A percentile compares a stretch with the other conserved stretches of the same genome.
phyloP scores from a whole-genome alignment of 176 grass and related monocot species.

The Saccharum officinarum region DNA sequence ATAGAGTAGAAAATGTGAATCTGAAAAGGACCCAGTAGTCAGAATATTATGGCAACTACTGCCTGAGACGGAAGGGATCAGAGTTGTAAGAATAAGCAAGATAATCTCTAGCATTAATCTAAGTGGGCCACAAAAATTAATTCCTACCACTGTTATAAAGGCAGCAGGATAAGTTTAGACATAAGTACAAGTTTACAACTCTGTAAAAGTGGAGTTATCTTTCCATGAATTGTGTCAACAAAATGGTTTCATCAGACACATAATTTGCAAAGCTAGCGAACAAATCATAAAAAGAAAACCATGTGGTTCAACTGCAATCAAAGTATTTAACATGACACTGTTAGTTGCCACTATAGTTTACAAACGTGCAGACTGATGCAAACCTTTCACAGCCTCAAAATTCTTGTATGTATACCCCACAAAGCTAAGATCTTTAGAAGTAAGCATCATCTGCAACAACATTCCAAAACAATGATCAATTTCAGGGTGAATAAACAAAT shows the following conservation, averaged over 20 bases:
- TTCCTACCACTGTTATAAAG: neutral
- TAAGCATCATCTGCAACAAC: slow-evolving; percentile 59
- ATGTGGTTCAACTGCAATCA: neutral
- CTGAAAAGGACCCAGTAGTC: neutral
- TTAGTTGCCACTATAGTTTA: neutral
- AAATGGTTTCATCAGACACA: neutral
- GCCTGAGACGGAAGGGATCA: neutral
- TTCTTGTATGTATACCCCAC: slow-evolving; percentile 75
- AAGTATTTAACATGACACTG: neutral
- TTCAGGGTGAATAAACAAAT: slow-evolving; percentile 17
- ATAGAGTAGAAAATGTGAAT: neutral
- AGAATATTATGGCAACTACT: neutral
- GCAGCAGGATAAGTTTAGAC: neutral
- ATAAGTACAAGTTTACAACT: neutral
- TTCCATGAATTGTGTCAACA: neutral
- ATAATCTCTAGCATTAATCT: neutral
- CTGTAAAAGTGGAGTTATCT: neutral
- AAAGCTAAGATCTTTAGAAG: slow-evolving; percentile 57
- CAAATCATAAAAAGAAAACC: neutral
- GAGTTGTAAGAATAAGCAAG: neutral
- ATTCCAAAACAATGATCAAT: slow-evolving; percentile 3
- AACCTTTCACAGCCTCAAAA: slow-evolving; percentile 61
- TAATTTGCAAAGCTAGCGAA: neutral
- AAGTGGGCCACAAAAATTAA: neutral
- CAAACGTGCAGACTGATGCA: slow-evolving; percentile 32